These are phyloP conservation scores for Fusarium paranaense DNA, from an alignment of 2,329 filamentous ascomycete genomes.

Conservation along the genomic window DNA sequence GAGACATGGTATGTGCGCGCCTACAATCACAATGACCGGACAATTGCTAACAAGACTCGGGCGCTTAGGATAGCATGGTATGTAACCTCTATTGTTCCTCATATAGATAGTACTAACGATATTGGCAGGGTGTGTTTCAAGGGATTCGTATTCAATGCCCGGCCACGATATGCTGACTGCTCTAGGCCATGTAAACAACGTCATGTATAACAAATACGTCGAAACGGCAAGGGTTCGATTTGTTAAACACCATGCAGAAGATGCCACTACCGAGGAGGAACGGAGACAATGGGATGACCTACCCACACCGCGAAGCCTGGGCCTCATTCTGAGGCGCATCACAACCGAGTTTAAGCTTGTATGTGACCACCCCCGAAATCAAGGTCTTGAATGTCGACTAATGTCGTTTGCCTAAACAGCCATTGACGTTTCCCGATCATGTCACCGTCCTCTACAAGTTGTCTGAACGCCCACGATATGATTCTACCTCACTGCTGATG, in stretches of 20 bases:
- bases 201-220: constrained; percentile 35
- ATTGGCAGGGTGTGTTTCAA: not conserved
- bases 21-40: not conserved
- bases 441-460: constrained; percentile 27
- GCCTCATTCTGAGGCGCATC: constrained; percentile 32
- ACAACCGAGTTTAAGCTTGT: constrained; percentile 34
- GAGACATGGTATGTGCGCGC: constrained; percentile 25
- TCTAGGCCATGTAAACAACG: constrained; percentile 30
- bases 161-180: not conserved
- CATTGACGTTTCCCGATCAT: constrained; percentile 21
- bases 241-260: constrained; percentile 16
- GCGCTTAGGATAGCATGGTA: constrained; percentile 31
- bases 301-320: constrained; percentile 2
- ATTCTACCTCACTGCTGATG: constrained; percentile 28
- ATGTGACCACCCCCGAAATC: rapidly evolving
- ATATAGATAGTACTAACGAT: rapidly evolving
- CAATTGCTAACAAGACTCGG: not conserved
- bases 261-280: constrained; percentile 10
- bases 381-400: rapidly evolving
- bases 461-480: constrained; percentile 12
- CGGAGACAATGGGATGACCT: constrained; percentile 24
- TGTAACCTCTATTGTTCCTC: rapidly evolving
- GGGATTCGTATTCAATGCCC: not conserved
- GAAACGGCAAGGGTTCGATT: constrained; percentile 27
- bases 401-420: not conserved